Conservation (phyloP, 148 eudicot genomes). For the Chenopodium suecicum region DNA sequence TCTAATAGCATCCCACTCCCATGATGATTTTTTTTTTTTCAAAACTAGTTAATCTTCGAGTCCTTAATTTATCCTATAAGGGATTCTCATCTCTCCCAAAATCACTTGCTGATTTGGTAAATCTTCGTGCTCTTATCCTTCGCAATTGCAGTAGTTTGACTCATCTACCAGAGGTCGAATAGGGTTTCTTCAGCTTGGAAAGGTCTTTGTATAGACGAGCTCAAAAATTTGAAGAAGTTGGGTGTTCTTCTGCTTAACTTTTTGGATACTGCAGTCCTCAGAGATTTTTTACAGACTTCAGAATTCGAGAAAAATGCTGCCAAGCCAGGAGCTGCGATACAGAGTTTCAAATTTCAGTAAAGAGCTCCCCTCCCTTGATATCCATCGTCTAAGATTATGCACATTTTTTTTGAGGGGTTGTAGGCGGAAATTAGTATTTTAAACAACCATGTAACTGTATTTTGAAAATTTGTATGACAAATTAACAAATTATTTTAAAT, state of each 20-base stretch:
- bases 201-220: conserved; percentile 36
- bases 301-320: neutral
- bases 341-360: conserved; percentile 5
- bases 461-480: no score
- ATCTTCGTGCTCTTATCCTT: conserved; percentile 31
- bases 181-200: conserved; percentile 12
- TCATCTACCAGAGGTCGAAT: conserved; percentile 31
- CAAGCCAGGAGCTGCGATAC: neutral
- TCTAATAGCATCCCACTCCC: no score
- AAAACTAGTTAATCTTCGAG: conserved; percentile 23
- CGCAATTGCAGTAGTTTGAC: conserved; percentile 26
- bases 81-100: conserved; percentile 25
- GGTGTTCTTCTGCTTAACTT: conserved; percentile 28
- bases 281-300: conserved; percentile 1
- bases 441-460: no score
- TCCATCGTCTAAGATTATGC: no score
- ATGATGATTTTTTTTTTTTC: conserved; percentile 21
- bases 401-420: no score
- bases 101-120: conserved; percentile 19
- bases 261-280: conserved; percentile 23
- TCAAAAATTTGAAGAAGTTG: conserved; percentile 12
- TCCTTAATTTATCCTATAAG: conserved; percentile 31
- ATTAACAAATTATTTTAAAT: no score
- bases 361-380: no score
- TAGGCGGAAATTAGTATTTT: no score